These are phyloP conservation scores for Clitopilus passeckerianus DNA, from an alignment of 768 basidiomycete genomes.

Conservation along the genomic window DNA sequence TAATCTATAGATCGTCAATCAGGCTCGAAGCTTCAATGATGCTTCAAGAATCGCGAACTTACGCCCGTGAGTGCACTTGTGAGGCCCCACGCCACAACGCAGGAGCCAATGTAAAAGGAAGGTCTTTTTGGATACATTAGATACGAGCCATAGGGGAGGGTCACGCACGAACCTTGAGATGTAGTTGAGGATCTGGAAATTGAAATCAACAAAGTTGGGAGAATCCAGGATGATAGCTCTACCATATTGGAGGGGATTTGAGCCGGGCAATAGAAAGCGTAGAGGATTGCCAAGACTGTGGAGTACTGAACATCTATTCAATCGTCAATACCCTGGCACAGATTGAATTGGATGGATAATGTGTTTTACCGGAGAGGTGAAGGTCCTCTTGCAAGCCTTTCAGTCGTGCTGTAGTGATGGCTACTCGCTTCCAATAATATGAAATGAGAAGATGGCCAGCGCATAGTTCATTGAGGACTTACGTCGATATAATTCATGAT, in stretches of 20 bases:
- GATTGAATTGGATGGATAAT: background rate
- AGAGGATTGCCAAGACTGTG: constrained; percentile 47
- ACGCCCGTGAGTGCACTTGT: constrained; percentile 63
- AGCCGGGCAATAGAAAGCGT: constrained; percentile 56
- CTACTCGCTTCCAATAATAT: constrained; percentile 33
- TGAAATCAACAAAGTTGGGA: background rate
- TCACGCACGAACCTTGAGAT: constrained; percentile 38
- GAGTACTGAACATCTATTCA: constrained; percentile 45
- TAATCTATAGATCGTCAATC: constrained; percentile 29
- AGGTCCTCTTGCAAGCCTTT: constrained; percentile 48
- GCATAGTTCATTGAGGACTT: constrained; percentile 7
- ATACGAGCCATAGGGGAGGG: background rate
- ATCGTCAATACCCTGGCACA: background rate
- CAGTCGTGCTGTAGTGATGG: constrained; percentile 43
- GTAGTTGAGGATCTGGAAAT: constrained; percentile 44
- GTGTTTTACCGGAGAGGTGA: constrained; percentile 31
- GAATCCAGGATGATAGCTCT: constrained; percentile 5
- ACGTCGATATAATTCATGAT: constrained; percentile 72
- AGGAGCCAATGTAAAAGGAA: constrained; percentile 54
- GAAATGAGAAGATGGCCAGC: background rate
- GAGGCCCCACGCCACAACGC: constrained; percentile 59
- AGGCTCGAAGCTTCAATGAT: background rate
- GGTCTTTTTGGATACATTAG: constrained; percentile 32
- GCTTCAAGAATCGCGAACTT: constrained; percentile 7
- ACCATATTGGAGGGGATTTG: constrained; percentile 70